phyloP scores from a whole-genome alignment of 495 filamentous ascomycete species.

The Tricharina praecox region DNA sequence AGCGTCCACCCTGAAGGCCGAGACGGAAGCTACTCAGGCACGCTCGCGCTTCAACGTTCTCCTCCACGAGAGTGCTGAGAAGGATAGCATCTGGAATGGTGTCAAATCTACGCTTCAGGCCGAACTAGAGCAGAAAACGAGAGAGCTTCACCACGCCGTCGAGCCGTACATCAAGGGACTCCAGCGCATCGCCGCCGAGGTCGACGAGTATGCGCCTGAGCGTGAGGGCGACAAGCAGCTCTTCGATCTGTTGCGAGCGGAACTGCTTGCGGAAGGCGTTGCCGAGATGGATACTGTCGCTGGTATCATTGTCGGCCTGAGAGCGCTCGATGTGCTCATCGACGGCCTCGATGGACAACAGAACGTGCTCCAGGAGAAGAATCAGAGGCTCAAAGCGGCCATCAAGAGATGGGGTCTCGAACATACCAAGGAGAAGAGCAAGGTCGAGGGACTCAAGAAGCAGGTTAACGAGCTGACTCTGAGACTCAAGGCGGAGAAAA shows the following conservation, averaged over 20 bases:
- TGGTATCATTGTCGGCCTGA: background rate
- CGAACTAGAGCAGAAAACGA: background rate
- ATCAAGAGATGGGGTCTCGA: constrained; percentile 16
- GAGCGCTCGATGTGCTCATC: background rate
- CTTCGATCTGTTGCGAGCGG: background rate
- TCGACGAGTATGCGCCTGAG: constrained; percentile 9
- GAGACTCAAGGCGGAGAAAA: constrained; percentile 24
- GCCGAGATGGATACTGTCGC: background rate
- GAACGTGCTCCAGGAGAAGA: constrained; percentile 16
- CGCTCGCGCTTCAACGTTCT: constrained; percentile 15
- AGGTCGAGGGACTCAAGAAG: constrained; percentile 14
- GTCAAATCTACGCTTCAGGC: constrained; percentile 8
- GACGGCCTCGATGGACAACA: background rate
- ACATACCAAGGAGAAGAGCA: constrained; percentile 9
- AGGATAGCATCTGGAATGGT: constrained; percentile 16
- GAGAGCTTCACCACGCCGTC: background rate
- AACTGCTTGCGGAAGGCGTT: background rate
- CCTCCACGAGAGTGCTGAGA: constrained; percentile 20
- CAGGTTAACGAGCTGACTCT: constrained; percentile 16
- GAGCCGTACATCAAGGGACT: constrained; percentile 12
- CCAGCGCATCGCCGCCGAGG: constrained; percentile 8
- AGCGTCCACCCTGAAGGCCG: constrained; percentile 10
- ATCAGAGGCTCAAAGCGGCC: constrained; percentile 12
- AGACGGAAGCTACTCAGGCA: constrained; percentile 14
- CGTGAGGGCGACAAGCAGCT: background rate